Evolutionary conservation across 495 filamentous ascomycete genomes (phyloP), one percentile per base, ranked within the genome.

Genomic region (Penicillium lividum): DNA sequence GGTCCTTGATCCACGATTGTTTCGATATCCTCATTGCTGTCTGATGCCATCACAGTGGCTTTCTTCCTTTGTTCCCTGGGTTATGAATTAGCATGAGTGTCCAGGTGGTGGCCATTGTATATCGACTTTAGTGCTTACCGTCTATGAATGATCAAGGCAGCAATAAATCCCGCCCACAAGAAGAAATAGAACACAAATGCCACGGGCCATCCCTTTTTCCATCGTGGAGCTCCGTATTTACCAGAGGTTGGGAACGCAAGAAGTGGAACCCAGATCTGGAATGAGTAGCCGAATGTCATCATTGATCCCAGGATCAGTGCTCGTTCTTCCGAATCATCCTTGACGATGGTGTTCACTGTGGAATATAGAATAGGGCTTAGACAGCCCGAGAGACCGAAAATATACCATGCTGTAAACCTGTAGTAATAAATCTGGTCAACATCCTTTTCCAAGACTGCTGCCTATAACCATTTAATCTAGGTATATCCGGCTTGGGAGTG

Each of bases 281-380:
- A 79, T 0, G 75, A 78, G 55, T 79, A 80, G 30, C 76, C 76
- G 43, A 80, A 74, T 16, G 76, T 76, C 77, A 80, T 80, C 77
- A 80, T 79, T 3, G 75, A 60, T 11, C 77, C 77, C 65, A 80
- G 22, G n/a, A 79, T 80, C 1, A 80, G 65, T 9, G 75, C 77
- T 34, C 77, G 68, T 42, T 80, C 77, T 38, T 79, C 77, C 0
- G 74, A 76, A 40, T 80, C 77, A 15, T 73, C 70, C 34, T 73
- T 74, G 13, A 79, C 76, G 27, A 80, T 68, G 0, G 75, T 75
- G 48, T 80, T 80, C 13, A 76, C 73, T 0, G 74, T 78, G 0
- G 77, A 80, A 54, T 79, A 80, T 9, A 80, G 46, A 15, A 80
- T 75, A 3, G 76, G 76, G 49, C 74, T 79, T 11, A 69, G 28